Conservation (phyloP, 2,329 filamentous ascomycete species). For the Clathrospora elynae region DNA sequence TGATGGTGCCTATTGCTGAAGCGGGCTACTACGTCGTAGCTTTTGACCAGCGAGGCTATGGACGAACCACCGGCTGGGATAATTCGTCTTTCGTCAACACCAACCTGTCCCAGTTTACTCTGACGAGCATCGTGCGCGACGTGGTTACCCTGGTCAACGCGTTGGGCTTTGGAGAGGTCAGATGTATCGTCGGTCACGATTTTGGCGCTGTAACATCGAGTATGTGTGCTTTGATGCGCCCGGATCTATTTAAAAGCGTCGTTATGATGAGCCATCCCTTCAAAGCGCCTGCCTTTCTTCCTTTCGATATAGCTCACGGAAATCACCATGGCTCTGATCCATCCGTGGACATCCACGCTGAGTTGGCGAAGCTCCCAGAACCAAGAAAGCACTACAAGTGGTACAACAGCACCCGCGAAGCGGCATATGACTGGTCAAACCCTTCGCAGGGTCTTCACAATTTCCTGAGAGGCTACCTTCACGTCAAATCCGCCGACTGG, state of each 20-base stretch:
- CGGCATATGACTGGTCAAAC: slow-evolving; percentile 55
- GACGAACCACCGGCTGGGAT: slow-evolving; percentile 67
- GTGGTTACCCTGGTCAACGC: slow-evolving; percentile 65
- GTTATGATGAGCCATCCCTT: slow-evolving; percentile 70
- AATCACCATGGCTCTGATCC: slow-evolving; percentile 24
- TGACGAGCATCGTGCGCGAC: slow-evolving; percentile 66
- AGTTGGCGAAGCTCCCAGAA: slow-evolving; percentile 59
- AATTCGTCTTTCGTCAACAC: slow-evolving; percentile 56
- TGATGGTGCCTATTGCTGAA: slow-evolving; percentile 63
- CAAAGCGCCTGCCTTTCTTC: slow-evolving; percentile 57
- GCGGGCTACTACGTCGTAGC: slow-evolving; percentile 69
- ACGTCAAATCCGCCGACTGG: slow-evolving; percentile 70
- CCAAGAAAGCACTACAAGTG: slow-evolving; percentile 72
- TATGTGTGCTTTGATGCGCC: slow-evolving; percentile 64
- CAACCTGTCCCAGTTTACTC: slow-evolving; percentile 62
- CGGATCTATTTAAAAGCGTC: slow-evolving; percentile 67
- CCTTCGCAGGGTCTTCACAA: slow-evolving; percentile 59
- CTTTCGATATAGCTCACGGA: slow-evolving; percentile 53
- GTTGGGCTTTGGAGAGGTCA: slow-evolving; percentile 63
- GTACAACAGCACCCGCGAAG: slow-evolving; percentile 62
- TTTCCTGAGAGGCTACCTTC: slow-evolving; percentile 70
- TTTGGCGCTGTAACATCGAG: slow-evolving; percentile 67
- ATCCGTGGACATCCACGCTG: slow-evolving; percentile 58
- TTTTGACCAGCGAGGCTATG: slow-evolving; percentile 71
- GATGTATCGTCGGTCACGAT: slow-evolving; percentile 69